Evolutionary conservation across 2,329 filamentous ascomycete genomes (phyloP).

Genomic region (Diatrype stigma): DNA sequence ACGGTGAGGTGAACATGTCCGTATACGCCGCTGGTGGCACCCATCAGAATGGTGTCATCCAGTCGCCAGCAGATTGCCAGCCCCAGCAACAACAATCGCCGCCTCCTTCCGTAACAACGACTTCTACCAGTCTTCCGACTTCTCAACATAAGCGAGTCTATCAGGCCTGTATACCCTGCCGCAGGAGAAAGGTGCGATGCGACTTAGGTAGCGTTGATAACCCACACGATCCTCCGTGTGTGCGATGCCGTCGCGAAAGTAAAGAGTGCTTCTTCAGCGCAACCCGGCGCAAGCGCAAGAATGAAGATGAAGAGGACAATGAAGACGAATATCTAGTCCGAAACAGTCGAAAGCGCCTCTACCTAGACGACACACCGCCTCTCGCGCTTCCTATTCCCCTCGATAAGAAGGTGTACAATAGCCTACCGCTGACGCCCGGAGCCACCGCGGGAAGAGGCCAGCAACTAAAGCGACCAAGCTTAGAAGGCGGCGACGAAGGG

Average conservation of each 20-base stretch:
- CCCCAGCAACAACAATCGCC: slow-evolving; percentile 5
- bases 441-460: slow-evolving; percentile 62
- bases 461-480: slow-evolving; percentile 59
- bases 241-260: slow-evolving; percentile 87
- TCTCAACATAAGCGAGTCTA: slow-evolving; percentile 58
- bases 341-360: slow-evolving; percentile 67
- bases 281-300: slow-evolving; percentile 87
- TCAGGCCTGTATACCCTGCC: slow-evolving; percentile 60
- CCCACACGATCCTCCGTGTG: slow-evolving; percentile 88
- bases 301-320: slow-evolving; percentile 52
- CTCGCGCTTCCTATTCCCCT: slow-evolving; percentile 29
- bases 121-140: background rate
- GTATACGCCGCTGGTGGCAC: slow-evolving; percentile 1
- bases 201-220: slow-evolving; percentile 78
- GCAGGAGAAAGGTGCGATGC: slow-evolving; percentile 58
- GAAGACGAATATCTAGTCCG: slow-evolving; percentile 66
- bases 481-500: slow-evolving; percentile 30
- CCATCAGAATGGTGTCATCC: background rate
- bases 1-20: slow-evolving; percentile 3
- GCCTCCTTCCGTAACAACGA: background rate
- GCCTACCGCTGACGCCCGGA: slow-evolving; percentile 60
- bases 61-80: background rate
- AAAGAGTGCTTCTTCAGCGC: slow-evolving; percentile 98
- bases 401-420: slow-evolving; percentile 45
- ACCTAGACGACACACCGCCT: slow-evolving; percentile 41